Evolutionary conservation across 169 alveolate genomes (phyloP), one percentile per base, ranked within the genome.

Genomic region (Cryptosporidium tyzzeri): DNA sequence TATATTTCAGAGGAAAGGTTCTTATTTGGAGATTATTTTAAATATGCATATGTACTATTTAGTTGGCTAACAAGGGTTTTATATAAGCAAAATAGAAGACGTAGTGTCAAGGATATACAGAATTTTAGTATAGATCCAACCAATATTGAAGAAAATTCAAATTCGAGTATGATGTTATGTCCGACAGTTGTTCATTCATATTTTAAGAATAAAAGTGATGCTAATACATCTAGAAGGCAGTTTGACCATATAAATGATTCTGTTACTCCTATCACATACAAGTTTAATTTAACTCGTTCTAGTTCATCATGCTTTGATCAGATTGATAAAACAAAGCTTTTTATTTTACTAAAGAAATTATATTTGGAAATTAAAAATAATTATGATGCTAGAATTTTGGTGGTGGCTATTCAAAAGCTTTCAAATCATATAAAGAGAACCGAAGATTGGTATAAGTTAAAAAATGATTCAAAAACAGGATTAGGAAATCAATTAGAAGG

Each of bases 331-430:
- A n/a, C 8, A 33, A 33, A 35, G 18, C 35, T 73, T 7, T 26
- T 73, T 10, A 31, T n/a, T 21, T 35, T 73, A 37, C 23, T 73
- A 18, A 51, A 73, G 10, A 55, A 41, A 29, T 44, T 73, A 33
- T 55, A 73, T 55, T 73, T 73, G 48, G 71, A 73, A 29, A 73
- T 73, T 55, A 59, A 18, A 31, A 59, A 80, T 39, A 80, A 80
- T 26, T 80, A 80, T 41, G 70, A 62, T 26, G 61, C 89, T 10
- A 37, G 75, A 23, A 59, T 62, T 41, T 29, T 80, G 31, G 75
- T 80, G 31, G 48, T 41, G 2, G 71, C 89, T 9, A 59, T 80
- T 23, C 48, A 39, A 21, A 80, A 80, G 70, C 23, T 80, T 35
- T 37, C 55, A 10, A 59, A 37, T 48, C 53, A 80, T 29, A 14